Conservation (phyloP, 2,329 filamentous ascomycete species). For the Microascus cirrosus region DNA sequence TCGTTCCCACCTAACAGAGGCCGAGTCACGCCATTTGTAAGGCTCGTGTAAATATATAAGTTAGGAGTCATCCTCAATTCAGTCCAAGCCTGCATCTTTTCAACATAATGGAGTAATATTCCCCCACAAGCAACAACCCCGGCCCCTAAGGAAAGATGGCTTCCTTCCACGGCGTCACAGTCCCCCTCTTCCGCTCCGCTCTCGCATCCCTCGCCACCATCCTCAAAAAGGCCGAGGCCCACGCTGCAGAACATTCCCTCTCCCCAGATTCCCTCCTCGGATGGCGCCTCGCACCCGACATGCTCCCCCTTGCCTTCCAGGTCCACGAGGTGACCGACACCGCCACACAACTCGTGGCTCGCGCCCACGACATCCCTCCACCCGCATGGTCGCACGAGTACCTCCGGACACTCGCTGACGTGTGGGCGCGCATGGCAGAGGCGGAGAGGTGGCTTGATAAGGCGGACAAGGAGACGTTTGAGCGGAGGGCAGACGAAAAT, state of each 20-base stretch:
- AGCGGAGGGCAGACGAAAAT: constrained; percentile 15
- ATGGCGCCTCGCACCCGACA: constrained; percentile 25
- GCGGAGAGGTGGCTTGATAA: constrained; percentile 16
- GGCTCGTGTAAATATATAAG: too few species aligned
- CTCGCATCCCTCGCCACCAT: constrained; percentile 12
- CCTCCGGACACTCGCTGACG: constrained; percentile 20
- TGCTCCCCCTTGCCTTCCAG: constrained; percentile 31
- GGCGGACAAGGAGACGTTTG: constrained; percentile 20
- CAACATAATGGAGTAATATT: too few species aligned
- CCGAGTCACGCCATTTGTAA: too few species aligned
- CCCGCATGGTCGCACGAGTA: constrained; percentile 13
- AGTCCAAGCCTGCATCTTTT: too few species aligned
- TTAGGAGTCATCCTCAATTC: too few species aligned
- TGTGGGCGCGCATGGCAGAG: constrained; percentile 20
- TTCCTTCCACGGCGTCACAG: constrained; percentile 15
- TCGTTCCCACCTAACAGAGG: too few species aligned
- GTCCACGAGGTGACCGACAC: constrained; percentile 19
- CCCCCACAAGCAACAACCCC: too few species aligned
- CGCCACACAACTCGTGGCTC: constrained; percentile 20
- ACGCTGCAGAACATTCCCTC: constrained; percentile 10
- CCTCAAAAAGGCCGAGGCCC: constrained; percentile 13
- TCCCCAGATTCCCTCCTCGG: constrained; percentile 16
- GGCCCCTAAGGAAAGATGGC: too few species aligned
- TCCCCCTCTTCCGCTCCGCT: constrained; percentile 11
- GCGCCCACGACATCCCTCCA: constrained; percentile 18